These are phyloP conservation scores for Globisporangium lucens DNA, from an alignment of 352 stramenopile genomes.

Conservation along the genomic window DNA sequence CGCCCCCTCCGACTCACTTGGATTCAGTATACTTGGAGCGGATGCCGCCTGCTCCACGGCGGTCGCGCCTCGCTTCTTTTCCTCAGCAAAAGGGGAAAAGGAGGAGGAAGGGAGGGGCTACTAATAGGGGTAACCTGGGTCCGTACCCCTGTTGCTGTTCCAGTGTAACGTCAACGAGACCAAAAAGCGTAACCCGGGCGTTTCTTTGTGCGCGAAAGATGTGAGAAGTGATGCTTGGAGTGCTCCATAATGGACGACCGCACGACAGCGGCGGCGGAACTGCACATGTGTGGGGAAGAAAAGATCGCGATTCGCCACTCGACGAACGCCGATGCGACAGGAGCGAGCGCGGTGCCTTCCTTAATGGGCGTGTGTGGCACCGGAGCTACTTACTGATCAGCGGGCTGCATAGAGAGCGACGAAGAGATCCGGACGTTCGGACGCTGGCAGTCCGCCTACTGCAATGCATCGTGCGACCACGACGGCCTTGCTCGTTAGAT, in stretches of 20 bases:
- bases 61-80: background rate
- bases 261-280: background rate
- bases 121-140: background rate
- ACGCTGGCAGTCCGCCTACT: background rate
- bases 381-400: background rate
- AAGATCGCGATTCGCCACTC: background rate
- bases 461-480: background rate
- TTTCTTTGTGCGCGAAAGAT: constrained; percentile 4
- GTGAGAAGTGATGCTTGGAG: constrained; percentile 3
- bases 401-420: background rate
- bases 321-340: background rate
- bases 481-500: background rate
- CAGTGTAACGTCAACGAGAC: constrained; percentile 1
- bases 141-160: background rate
- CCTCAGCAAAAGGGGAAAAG: background rate
- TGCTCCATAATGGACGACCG: constrained; percentile 5
- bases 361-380: background rate
- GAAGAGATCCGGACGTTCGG: background rate
- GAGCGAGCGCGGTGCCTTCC: background rate
- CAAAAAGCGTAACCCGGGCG: background rate
- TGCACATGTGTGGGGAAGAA: background rate
- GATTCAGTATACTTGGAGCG: constrained; percentile 18
- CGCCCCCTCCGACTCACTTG: constrained; percentile 14
- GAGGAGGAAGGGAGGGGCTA: background rate
- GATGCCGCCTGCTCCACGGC: background rate